Conservation (phyloP, 768 basidiomycete species). For the Dacryopinax spathularia region DNA sequence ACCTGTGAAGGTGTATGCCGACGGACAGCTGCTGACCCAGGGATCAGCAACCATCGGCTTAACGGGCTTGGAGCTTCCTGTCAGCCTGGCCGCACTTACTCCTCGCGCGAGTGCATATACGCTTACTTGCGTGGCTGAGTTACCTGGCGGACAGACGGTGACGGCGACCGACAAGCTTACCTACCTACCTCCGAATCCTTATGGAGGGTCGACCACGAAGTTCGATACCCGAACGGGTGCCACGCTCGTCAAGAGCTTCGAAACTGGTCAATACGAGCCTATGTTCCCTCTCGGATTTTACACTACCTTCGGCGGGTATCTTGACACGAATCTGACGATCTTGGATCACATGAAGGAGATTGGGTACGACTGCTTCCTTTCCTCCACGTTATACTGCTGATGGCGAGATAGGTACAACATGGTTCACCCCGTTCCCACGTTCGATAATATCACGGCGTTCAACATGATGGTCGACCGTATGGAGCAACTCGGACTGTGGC, state of each 20-base stretch:
- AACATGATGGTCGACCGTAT: slow-evolving; percentile 50
- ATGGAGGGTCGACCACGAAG: slow-evolving; percentile 19
- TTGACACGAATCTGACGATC: slow-evolving; percentile 31
- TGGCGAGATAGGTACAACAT: slow-evolving; percentile 26
- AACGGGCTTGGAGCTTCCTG: background rate
- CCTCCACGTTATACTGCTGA: slow-evolving; percentile 12
- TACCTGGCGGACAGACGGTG: slow-evolving; percentile 28
- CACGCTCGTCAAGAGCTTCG: slow-evolving; percentile 13
- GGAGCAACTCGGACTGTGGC: slow-evolving; percentile 53
- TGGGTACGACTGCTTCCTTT: slow-evolving; percentile 27
- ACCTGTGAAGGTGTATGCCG: background rate
- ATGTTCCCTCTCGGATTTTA: slow-evolving; percentile 65
- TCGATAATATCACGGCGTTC: slow-evolving; percentile 43
- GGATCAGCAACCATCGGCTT: slow-evolving; percentile 1
- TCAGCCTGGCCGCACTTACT: background rate
- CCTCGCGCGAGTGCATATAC: slow-evolving; percentile 1
- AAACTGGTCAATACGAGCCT: slow-evolving; percentile 20
- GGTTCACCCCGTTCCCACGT: slow-evolving; percentile 61
- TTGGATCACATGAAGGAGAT: slow-evolving; percentile 44
- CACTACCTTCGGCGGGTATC: slow-evolving; percentile 32
- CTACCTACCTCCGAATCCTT: slow-evolving; percentile 24
- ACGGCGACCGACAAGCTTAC: slow-evolving; percentile 30
- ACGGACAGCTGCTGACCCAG: background rate
- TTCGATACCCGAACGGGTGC: slow-evolving; percentile 19
- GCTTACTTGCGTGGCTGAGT: slow-evolving; percentile 8